Percentiles rank a stretch among this genome's conserved stretches.
phyloP scores from a whole-genome alignment of 1,139 yeast genomes.

The Blastobotrys capitulatus region DNA sequence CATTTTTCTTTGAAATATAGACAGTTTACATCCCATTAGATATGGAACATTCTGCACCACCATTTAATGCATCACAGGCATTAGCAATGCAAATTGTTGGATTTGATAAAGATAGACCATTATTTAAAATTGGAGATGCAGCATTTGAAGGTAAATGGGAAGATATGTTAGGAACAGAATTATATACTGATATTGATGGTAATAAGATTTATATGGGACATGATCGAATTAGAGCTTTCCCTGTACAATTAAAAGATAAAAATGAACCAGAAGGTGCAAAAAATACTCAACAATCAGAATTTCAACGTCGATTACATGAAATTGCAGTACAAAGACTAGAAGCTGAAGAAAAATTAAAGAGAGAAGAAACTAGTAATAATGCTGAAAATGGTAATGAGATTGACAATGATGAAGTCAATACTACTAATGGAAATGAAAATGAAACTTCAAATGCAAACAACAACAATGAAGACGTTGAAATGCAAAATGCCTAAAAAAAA shows the following conservation, averaged over 20 bases:
- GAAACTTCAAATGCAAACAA: background rate
- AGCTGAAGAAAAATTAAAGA: slow-evolving; percentile 4
- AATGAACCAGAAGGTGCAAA: background rate
- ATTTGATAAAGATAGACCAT: slow-evolving; percentile 45
- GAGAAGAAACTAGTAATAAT: slow-evolving; percentile 1
- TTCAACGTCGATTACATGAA: slow-evolving; percentile 1
- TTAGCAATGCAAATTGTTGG: slow-evolving; percentile 45
- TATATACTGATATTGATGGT: slow-evolving; percentile 36
- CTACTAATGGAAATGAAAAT: slow-evolving; percentile 1
- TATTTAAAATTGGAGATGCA: slow-evolving; percentile 48
- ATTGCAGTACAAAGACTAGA: background rate
- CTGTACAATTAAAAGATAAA: slow-evolving; percentile 3
- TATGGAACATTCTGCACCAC: slow-evolving; percentile 13
- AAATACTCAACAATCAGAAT: background rate
- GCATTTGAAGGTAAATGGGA: slow-evolving; percentile 77
- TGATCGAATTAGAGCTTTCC: slow-evolving; percentile 14
- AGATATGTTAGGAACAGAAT: slow-evolving; percentile 75
- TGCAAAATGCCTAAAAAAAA: background rate
- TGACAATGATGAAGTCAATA: background rate
- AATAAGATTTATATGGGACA: slow-evolving; percentile 22
- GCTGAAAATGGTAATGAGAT: no score
- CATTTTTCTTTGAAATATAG: slow-evolving; percentile 9
- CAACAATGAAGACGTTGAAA: background rate
- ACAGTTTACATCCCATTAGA: slow-evolving; percentile 26
- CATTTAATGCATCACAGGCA: background rate